Conservation (phyloP, 192 early-diverging fungal genomes). For the Coemansia sp. region DNA sequence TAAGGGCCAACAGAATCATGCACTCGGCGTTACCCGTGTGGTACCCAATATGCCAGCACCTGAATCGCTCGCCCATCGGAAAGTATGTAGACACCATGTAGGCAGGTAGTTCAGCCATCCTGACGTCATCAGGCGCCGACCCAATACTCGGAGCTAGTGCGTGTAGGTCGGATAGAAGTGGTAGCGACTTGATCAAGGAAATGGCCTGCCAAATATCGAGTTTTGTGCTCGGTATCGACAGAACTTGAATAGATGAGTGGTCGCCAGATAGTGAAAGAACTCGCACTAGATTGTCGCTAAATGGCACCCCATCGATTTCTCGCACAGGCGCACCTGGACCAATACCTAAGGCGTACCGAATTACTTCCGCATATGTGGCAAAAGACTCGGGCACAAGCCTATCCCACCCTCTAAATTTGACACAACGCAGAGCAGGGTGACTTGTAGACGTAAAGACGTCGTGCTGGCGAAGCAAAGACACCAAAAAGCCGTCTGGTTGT, state of each 20-base stretch:
- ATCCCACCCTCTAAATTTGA: background rate
- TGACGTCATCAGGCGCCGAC: background rate
- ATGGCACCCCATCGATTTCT: background rate
- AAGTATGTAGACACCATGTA: background rate
- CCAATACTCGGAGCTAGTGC: background rate
- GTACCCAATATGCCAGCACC: background rate
- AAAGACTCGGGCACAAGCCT: background rate
- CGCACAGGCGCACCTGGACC: background rate
- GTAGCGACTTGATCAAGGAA: background rate
- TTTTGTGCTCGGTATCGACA: too few species aligned
- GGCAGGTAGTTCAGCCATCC: background rate
- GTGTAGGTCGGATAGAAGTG: background rate
- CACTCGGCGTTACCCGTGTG: background rate
- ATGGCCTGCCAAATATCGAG: too few species aligned
- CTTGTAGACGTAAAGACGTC: too few species aligned
- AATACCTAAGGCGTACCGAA: background rate
- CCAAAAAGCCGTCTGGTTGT: background rate
- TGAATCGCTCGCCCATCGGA: background rate
- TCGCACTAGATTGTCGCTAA: background rate
- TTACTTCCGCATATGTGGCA: background rate
- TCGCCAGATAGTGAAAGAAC: background rate
- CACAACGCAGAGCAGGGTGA: background rate
- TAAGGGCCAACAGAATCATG: background rate
- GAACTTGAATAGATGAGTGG: too few species aligned
- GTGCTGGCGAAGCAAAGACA: background rate